Base-by-base conservation (phyloP, 1,139 yeast genomes). In the Hansenula lynferdii region DNA sequence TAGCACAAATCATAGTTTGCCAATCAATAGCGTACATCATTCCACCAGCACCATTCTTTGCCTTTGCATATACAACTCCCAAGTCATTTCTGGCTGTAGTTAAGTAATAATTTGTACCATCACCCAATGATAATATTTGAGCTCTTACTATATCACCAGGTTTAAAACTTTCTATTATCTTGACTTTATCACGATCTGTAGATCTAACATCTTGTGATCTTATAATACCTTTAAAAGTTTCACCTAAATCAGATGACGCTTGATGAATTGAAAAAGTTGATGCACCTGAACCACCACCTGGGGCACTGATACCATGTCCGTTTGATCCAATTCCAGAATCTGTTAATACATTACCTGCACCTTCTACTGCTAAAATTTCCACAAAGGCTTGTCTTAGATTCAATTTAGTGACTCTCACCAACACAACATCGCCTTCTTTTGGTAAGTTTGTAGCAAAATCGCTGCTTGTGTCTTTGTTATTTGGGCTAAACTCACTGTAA, bases 141-240 rank as follows among this genome's bases (percentile, higher is more conserved):
- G 96, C 97, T 45, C 96, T 71, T 2, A 94, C 85, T 39, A 92
- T 77, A 61, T 94, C 99, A 8, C 97, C 97, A 0, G 98, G 97
- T 49, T 75, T 75, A 63, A 83, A 94, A 54, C 87, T 72, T 27
- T 85, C 87, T 40, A 78, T 72, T 29, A 92, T 73, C 56, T 82
- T 82, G 24, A 89, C 90, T 55, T 79, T 80, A 57, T 92, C 98
- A 54, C 96, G 71, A 50, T 92, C 97, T 0, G 96, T 86, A 28
- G 92, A 81, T 42, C 97, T 72, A 2, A 94, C 80, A 61, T 94
- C 98, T 59, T 87, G 96, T 2, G 85, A 69, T 53, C 97, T 68
- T 34, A 94, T 84, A 11, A 90, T 71, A 1, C 96, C 99, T 50
- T 85, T 86, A 65, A 86, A 92, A 22, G 86, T 87, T 56, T 92